These are phyloP conservation scores for Closterium sp. DNA, from an alignment of 139 green algal genomes.

Conservation along the genomic window DNA sequence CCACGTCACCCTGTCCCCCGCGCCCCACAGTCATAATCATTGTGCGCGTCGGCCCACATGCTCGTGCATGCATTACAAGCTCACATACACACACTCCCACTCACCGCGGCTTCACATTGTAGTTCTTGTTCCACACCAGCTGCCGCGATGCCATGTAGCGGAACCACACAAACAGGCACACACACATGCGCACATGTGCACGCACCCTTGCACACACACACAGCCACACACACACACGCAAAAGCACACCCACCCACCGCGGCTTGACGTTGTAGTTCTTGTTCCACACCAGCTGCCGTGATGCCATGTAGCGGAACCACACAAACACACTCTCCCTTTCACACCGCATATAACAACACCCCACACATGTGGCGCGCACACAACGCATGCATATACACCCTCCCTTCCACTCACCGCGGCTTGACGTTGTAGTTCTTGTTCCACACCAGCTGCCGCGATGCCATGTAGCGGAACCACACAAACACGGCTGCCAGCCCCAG, in stretches of 20 bases:
- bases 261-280: constrained; percentile 99
- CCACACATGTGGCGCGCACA: constrained; percentile 45
- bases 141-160: constrained; percentile 87
- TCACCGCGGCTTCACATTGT: constrained; percentile 92
- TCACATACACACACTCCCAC: background rate
- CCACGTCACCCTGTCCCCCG: constrained; percentile 76
- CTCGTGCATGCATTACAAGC: too few relatives aligned
- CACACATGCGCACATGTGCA: background rate
- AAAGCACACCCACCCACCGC: background rate
- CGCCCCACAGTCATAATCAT: constrained; percentile 85
- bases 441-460: constrained; percentile 93
- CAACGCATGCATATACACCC: background rate
- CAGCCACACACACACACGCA: too few relatives aligned
- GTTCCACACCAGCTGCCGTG: constrained; percentile 97
- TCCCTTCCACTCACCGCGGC: constrained; percentile 39
- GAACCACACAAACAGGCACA: constrained; percentile 89
- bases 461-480: constrained; percentile 91
- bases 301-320: constrained; percentile 90
- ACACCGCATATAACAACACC: constrained; percentile 51
- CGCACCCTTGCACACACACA: background rate
- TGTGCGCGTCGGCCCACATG: constrained; percentile 75
- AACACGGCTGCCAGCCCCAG: constrained; percentile 73
- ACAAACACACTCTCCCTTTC: too few relatives aligned
- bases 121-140: constrained; percentile 99
- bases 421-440: constrained; percentile 99